A percentile compares a stretch with the other conserved stretches of the same genome.
Conservation (phyloP, 495 filamentous ascomycete genomes). For the Penicillium samsonianum region DNA sequence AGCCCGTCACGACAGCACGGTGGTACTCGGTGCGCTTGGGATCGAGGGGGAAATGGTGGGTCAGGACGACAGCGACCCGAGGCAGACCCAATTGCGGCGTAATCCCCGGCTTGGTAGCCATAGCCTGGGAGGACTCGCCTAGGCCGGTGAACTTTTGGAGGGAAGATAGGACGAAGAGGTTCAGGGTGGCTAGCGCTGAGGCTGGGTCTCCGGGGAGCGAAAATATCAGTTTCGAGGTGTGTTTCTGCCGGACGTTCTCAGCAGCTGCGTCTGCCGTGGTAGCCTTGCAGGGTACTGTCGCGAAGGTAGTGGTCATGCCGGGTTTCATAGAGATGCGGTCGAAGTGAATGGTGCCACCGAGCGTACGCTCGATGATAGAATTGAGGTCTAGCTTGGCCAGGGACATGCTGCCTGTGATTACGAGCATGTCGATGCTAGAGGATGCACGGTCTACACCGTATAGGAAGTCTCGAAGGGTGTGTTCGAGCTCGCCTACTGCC, state of each 20-base stretch:
- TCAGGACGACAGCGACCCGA: slow-evolving; percentile 66
- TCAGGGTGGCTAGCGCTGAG: slow-evolving; percentile 85
- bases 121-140: slow-evolving; percentile 31
- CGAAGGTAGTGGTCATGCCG: slow-evolving; percentile 95
- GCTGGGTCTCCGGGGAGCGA: slow-evolving; percentile 93
- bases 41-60: slow-evolving; percentile 74
- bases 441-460: slow-evolving; percentile 45
- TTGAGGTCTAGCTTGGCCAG: slow-evolving; percentile 99
- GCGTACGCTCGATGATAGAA: slow-evolving; percentile 86
- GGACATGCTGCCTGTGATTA: slow-evolving; percentile 92
- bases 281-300: slow-evolving; percentile 69
- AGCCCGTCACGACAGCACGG: slow-evolving; percentile 65
- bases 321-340: slow-evolving; percentile 97
- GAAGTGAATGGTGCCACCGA: slow-evolving; percentile 94
- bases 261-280: slow-evolving; percentile 13
- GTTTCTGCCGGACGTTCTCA: slow-evolving; percentile 47
- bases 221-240: slow-evolving; percentile 73
- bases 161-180: slow-evolving; percentile 91
- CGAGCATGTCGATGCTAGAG: slow-evolving; percentile 67
- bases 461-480: slow-evolving; percentile 70
- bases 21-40: slow-evolving; percentile 82
- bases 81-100: slow-evolving; percentile 63
- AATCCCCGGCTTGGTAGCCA: slow-evolving; percentile 21
- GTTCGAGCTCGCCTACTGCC: slow-evolving; percentile 69
- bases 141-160: slow-evolving; percentile 66